A percentile compares a stretch with the other conserved stretches of the same genome.
Evolutionary conservation across 495 filamentous ascomycete genomes (phyloP).

Genomic region (Apiosordaria backusii): DNA sequence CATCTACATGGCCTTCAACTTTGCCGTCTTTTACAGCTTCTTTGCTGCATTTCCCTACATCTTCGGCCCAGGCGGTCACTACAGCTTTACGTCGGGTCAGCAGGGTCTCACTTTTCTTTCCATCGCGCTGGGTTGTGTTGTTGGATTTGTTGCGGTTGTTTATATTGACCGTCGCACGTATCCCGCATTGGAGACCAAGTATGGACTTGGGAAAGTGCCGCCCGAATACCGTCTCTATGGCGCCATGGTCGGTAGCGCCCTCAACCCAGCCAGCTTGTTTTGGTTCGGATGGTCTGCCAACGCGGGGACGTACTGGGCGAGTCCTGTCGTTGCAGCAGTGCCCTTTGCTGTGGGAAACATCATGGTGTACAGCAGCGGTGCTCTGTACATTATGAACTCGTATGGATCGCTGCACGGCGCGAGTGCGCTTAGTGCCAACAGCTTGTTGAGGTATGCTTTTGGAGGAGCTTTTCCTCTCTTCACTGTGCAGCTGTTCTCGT

Average conservation of each 20-base stretch:
- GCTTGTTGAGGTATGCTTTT: slow-evolving; percentile 57
- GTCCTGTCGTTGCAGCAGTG: slow-evolving; percentile 48
- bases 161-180: slow-evolving; percentile 43
- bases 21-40: slow-evolving; percentile 61
- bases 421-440: slow-evolving; percentile 59
- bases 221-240: slow-evolving; percentile 57
- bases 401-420: slow-evolving; percentile 57
- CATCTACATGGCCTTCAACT: slow-evolving; percentile 61
- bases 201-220: slow-evolving; percentile 29
- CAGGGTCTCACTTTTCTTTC: neutral
- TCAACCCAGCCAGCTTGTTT: slow-evolving; percentile 51
- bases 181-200: slow-evolving; percentile 30
- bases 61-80: slow-evolving; percentile 40
- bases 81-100: slow-evolving; percentile 43
- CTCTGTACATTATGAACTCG: slow-evolving; percentile 54
- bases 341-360: slow-evolving; percentile 66
- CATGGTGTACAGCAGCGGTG: slow-evolving; percentile 47
- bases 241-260: slow-evolving; percentile 57
- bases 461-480: slow-evolving; percentile 64
- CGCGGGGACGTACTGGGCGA: slow-evolving; percentile 38
- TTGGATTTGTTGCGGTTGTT: slow-evolving; percentile 45
- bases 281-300: slow-evolving; percentile 48
- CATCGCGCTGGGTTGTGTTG: slow-evolving; percentile 44
- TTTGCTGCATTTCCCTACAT: slow-evolving; percentile 61
- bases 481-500: slow-evolving; percentile 50